Conservation (phyloP, 768 basidiomycete genomes). For the Pulveroboletus ravenelii region DNA sequence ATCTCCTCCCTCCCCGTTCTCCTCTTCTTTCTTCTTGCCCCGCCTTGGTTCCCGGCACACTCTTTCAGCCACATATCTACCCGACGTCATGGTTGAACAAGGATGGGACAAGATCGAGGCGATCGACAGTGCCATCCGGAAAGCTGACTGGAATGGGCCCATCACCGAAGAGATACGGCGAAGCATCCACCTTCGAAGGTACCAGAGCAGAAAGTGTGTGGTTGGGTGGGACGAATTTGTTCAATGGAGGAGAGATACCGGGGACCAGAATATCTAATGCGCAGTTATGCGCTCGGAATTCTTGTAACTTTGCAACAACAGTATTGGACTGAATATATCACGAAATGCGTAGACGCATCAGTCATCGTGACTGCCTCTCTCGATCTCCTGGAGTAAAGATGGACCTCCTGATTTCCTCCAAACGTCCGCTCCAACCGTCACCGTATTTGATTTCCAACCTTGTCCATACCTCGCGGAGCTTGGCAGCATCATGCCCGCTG, state of each 20-base stretch:
- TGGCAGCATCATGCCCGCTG: slow-evolving; percentile 45
- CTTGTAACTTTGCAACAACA: slow-evolving; percentile 9
- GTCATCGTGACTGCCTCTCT: not conserved
- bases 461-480: slow-evolving; percentile 54
- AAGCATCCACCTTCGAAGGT: slow-evolving; percentile 71
- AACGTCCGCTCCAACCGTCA: slow-evolving; percentile 39
- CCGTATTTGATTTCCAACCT: slow-evolving; percentile 54
- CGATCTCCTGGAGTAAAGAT: slow-evolving; percentile 26
- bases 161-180: slow-evolving; percentile 81
- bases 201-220: slow-evolving; percentile 68
- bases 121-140: slow-evolving; percentile 85
- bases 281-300: not conserved
- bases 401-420: slow-evolving; percentile 40
- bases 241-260: slow-evolving; percentile 60
- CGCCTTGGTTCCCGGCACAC: slow-evolving; percentile 50
- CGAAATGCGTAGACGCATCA: not conserved
- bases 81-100: slow-evolving; percentile 88
- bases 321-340: slow-evolving; percentile 5
- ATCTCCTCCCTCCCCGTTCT: slow-evolving; percentile 65
- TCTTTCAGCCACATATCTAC: slow-evolving; percentile 87
- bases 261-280: slow-evolving; percentile 32
- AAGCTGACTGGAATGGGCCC: slow-evolving; percentile 83
- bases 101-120: slow-evolving; percentile 92
- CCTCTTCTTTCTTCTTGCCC: slow-evolving; percentile 59
- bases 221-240: slow-evolving; percentile 76